A percentile compares a stretch with the other conserved stretches of the same genome.
Conservation (phyloP, 352 stramenopile species). For the Globisporangium ultimum region DNA sequence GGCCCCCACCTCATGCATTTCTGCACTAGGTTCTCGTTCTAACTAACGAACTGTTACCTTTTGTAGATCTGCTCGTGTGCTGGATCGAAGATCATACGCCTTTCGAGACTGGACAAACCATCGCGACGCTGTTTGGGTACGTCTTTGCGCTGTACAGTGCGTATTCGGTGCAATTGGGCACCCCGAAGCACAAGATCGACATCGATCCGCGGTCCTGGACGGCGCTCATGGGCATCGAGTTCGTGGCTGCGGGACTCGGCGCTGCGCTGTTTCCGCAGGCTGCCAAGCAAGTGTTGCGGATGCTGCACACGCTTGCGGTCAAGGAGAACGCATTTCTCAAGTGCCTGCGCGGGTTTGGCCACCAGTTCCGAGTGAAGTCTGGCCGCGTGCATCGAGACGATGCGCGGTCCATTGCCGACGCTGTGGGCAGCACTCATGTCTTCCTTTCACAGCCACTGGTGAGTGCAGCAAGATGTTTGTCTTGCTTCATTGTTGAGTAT, state of each 20-base stretch:
- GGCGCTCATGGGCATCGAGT: conserved; percentile 34
- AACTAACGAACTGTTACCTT: not conserved
- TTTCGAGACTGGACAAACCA: conserved; percentile 15
- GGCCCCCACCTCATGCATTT: not conserved
- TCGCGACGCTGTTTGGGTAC: conserved; percentile 32
- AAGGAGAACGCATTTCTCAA: conserved; percentile 65
- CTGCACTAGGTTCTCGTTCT: not conserved
- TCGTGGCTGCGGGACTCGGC: conserved; percentile 19
- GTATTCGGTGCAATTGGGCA: conserved; percentile 54
- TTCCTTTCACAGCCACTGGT: no score
- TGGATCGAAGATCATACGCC: conserved; percentile 26
- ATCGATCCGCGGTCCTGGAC: conserved; percentile 43
- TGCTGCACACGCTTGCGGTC: conserved; percentile 40
- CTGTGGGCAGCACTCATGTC: not conserved
- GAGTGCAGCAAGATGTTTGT: conserved; percentile 1
- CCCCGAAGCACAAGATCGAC: conserved; percentile 63
- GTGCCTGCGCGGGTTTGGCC: conserved; percentile 44
- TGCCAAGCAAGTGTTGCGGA: conserved; percentile 34
- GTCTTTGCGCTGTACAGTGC: conserved; percentile 64
- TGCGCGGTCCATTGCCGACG: not conserved
- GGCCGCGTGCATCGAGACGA: not conserved
- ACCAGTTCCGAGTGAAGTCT: conserved; percentile 12
- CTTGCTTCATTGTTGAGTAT: not conserved
- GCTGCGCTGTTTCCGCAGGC: conserved; percentile 21
- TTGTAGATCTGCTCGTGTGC: conserved; percentile 34